These are phyloP conservation scores for Sporothrix globosa DNA, from an alignment of 2,329 filamentous ascomycete genomes.

Conservation along the genomic window DNA sequence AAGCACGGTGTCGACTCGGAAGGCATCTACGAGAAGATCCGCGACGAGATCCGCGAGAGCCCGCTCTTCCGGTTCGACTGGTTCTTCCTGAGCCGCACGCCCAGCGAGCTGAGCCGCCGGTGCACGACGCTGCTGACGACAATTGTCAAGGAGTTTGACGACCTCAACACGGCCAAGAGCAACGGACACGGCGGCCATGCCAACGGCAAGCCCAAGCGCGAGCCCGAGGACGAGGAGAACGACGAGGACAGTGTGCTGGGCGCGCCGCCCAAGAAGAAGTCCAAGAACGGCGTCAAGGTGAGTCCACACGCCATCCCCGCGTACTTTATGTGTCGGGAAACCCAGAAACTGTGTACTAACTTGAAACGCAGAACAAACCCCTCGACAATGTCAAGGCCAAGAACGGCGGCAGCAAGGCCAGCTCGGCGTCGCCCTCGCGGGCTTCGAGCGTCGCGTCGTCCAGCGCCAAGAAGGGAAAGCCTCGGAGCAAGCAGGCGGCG, in stretches of 20 bases:
- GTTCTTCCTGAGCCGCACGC: conserved; percentile 96
- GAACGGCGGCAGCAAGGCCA: conserved; percentile 63
- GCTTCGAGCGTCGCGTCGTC: conserved; percentile 87
- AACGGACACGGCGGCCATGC: conserved; percentile 52
- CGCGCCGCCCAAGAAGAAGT: conserved; percentile 92
- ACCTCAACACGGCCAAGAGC: conserved; percentile 55
- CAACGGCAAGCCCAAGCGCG: conserved; percentile 74
- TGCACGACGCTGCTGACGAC: conserved; percentile 94
- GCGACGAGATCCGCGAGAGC: conserved; percentile 94
- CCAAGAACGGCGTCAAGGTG: conserved; percentile 87
- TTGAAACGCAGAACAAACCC: conserved; percentile 75
- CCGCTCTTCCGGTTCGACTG: conserved; percentile 97
- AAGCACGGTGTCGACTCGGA: conserved; percentile 91
- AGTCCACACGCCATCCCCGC: conserved; percentile 27
- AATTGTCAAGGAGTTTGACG: conserved; percentile 92
- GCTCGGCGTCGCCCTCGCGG: conserved; percentile 76
- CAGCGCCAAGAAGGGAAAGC: conserved; percentile 49
- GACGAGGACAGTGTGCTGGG: conserved; percentile 81
- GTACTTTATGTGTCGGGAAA: background rate
- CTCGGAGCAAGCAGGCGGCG: conserved; percentile 51
- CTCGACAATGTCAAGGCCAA: conserved; percentile 81
- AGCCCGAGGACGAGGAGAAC: conserved; percentile 78
- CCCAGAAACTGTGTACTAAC: background rate
- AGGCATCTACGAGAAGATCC: conserved; percentile 86
- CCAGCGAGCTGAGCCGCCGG: conserved; percentile 86